Evolutionary conservation across 306 rosid genomes (phyloP).

Genomic region (Castanea sativa): DNA sequence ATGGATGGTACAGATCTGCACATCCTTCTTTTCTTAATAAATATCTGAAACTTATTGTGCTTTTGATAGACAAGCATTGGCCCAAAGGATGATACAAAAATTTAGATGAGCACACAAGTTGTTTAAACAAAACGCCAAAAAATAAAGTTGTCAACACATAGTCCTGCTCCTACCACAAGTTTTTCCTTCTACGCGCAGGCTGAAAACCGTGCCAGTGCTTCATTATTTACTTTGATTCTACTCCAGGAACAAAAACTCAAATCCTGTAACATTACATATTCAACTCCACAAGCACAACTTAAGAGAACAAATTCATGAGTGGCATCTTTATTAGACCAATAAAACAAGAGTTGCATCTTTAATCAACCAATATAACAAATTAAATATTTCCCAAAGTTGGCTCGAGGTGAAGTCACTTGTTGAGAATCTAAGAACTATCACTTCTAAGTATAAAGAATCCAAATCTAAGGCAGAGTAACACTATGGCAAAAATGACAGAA

Average conservation of each 20-base stretch:
- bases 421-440: neutral
- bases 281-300: constrained; percentile 2
- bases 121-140: neutral
- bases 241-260: neutral
- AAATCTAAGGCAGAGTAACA: neutral
- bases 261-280: neutral
- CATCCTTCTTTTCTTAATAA: no score
- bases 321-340: neutral
- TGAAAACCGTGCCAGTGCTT: neutral
- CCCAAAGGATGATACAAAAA: neutral
- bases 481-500: constrained; percentile 12
- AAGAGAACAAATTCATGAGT: no score
- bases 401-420: neutral
- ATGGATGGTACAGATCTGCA: no score
- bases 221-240: neutral
- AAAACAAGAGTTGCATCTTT: neutral
- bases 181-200: neutral
- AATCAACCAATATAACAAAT: neutral
- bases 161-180: neutral
- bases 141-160: neutral
- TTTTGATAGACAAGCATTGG: neutral
- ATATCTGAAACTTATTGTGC: no score
- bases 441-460: constrained; percentile 4
- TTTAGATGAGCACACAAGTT: neutral
- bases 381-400: neutral